Evolutionary conservation across 2,329 filamentous ascomycete genomes (phyloP).

Genomic region (Exophiala oligosperma): DNA sequence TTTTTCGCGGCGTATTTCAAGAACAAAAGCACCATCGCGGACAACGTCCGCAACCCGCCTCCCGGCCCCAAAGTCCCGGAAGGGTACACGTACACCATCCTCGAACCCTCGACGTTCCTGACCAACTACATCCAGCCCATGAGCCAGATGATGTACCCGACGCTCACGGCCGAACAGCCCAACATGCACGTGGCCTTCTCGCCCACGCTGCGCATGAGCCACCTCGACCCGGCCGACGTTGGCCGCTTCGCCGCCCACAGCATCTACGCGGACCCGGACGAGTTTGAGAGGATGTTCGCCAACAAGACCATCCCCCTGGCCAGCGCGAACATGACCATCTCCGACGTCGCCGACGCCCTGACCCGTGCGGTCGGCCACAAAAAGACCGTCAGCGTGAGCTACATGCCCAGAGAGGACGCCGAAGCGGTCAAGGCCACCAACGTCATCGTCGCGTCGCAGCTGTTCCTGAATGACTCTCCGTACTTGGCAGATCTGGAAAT

Average conservation of each 20-base stretch:
- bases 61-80: neutral
- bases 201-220: neutral
- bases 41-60: constrained; percentile 1
- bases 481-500: constrained; percentile 4
- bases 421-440: constrained; percentile 1
- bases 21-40: neutral
- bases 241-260: constrained; percentile 6
- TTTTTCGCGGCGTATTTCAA: constrained; percentile 1
- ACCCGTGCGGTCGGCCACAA: neutral
- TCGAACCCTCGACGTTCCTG: constrained; percentile 4
- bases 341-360: constrained; percentile 5
- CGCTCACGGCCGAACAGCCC: constrained; percentile 2
- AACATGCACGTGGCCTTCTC: constrained; percentile 2
- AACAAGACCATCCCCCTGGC: constrained; percentile 7
- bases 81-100: constrained; percentile 6
- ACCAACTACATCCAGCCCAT: constrained; percentile 10
- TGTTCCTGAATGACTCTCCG: constrained; percentile 7
- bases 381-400: constrained; percentile 7
- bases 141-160: constrained; percentile 11
- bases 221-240: constrained; percentile 11
- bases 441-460: constrained; percentile 5
- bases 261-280: neutral
- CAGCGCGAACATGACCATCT: constrained; percentile 4
- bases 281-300: neutral
- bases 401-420: constrained; percentile 3